These are phyloP conservation scores for Dendrobium catenatum DNA, from an alignment of 106 monocot genomes.

Conservation along the genomic window DNA sequence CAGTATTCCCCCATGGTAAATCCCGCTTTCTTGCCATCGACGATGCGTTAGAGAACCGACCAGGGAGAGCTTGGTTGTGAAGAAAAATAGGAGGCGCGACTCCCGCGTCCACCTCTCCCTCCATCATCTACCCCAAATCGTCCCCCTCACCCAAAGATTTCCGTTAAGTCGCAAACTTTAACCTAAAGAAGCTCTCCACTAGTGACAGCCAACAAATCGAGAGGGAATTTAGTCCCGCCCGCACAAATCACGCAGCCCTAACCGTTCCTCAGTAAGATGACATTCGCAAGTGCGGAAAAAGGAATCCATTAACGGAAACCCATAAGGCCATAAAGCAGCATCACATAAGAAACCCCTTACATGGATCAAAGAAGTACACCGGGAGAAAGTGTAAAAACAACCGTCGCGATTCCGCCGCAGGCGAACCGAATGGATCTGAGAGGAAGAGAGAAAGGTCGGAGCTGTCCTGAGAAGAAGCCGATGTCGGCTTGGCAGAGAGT, in stretches of 20 bases:
- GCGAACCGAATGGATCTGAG: slow-evolving; percentile 1
- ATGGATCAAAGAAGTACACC: background rate
- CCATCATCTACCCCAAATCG: slow-evolving; percentile 17
- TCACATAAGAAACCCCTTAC: background rate
- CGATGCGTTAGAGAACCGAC: slow-evolving; percentile 29
- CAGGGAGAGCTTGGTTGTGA: slow-evolving; percentile 26
- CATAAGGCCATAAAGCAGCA: background rate
- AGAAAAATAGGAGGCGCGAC: slow-evolving; percentile 45
- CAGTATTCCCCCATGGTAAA: slow-evolving; percentile 34
- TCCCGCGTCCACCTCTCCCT: slow-evolving; percentile 52
- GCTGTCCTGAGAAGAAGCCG: slow-evolving; percentile 4
- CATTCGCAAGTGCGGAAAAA: background rate
- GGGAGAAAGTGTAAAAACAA: background rate
- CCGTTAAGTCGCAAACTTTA: slow-evolving; percentile 2
- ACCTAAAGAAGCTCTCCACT: background rate
- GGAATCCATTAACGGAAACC: background rate
- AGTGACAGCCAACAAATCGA: background rate
- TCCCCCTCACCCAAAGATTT: background rate
- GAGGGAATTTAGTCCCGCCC: background rate
- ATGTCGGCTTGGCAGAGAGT: slow-evolving; percentile 2
- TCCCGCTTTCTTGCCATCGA: slow-evolving; percentile 33
- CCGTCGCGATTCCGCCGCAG: background rate
- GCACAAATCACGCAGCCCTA: slow-evolving; percentile 3
- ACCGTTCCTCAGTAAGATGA: background rate
- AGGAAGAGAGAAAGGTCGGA: background rate